Base-by-base conservation (phyloP, 2,329 filamentous ascomycete species). In the Fusarium robinianum region DNA sequence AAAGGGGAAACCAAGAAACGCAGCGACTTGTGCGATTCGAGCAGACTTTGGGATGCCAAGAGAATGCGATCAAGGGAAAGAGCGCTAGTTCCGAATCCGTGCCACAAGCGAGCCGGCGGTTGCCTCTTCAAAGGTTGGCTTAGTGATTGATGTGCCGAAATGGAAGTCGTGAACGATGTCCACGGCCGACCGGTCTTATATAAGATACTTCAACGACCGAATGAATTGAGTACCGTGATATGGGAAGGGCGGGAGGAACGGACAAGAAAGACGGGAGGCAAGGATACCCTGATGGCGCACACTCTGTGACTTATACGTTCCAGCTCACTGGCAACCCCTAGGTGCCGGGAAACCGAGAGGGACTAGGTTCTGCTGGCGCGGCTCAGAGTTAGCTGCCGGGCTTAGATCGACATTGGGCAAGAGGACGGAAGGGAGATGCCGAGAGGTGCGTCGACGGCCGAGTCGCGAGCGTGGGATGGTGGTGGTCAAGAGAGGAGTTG, bases 341-440 rank as follows among this genome's bases (percentile, higher is more conserved):
- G 25, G 34, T 27, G 26, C 36, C 40, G 41, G 44, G 15, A 18
- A 43, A 49, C 36, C 40, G 32, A 36, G 25, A 41, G 16, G 22
- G 18, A 15, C 15, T 26, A 31, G 30, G 14, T 32, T 21, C 18
- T 30, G 26, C 24, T 18, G 32, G 34, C 19, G 36, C 29, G 24
- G 42, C 29, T 46, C 36, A 16, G 37, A 40, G 36, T 51, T 49
- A 43, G 41, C 39, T 53, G 41, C 32, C 41, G 31, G 35, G 45
- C 32, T 26, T 40, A 45, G 43, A 27, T 46, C 43, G 34, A 49
- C 36, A 36, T 24, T 53, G 35, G 46, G 31, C 34, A 19, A 41
- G 27, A 12, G 8, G 10, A 41, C 53, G 53, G 57, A 47, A 53
- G 43, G 39, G 35, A 53, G 40, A 35, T 58, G 59, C 59, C 57